Percentiles rank a stretch among this genome's conserved stretches.
Conservation (phyloP, 345 rosid genomes). For the Ceriops decandra region DNA sequence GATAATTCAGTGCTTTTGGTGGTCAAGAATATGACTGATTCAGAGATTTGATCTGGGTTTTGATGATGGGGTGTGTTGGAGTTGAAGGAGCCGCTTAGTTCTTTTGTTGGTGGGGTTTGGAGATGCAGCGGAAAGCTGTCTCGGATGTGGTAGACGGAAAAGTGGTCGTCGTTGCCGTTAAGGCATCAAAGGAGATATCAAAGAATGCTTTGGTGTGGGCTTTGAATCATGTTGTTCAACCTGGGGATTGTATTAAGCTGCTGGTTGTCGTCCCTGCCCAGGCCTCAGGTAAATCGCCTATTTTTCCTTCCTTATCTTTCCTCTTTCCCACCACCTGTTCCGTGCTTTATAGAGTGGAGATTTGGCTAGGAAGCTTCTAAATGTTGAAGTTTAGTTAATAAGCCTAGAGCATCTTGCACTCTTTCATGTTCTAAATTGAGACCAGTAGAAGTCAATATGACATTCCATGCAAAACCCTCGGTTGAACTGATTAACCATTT, state of each 20-base stretch:
- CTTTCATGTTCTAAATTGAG: neutral
- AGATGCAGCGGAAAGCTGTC: conserved; percentile 32
- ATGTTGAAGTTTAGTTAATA: neutral
- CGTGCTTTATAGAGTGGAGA: neutral
- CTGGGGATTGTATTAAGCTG: conserved; percentile 85
- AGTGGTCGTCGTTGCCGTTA: conserved; percentile 80
- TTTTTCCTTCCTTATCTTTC: neutral
- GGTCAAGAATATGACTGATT: conserved; percentile 8
- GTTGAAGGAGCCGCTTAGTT: conserved; percentile 34
- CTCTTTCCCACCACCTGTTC: neutral
- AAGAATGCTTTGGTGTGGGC: conserved; percentile 92
- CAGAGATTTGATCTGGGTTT: conserved; percentile 33
- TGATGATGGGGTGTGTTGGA: conserved; percentile 22
- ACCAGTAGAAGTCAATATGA: too few relatives aligned
- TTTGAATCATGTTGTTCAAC: conserved; percentile 91
- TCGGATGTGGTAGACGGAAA: conserved; percentile 48
- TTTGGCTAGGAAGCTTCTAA: too few relatives aligned
- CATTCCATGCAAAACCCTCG: too few relatives aligned
- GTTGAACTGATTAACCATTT: too few relatives aligned
- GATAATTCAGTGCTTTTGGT: conserved; percentile 15
- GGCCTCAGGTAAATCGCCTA: conserved; percentile 43
- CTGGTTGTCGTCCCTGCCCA: conserved; percentile 74
- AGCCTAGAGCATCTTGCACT: too few relatives aligned
- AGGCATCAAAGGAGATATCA: conserved; percentile 85
- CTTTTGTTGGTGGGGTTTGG: neutral